phyloP scores from a whole-genome alignment of 129 eudicot species.

The Chrysanthemum lavandulifolium region DNA sequence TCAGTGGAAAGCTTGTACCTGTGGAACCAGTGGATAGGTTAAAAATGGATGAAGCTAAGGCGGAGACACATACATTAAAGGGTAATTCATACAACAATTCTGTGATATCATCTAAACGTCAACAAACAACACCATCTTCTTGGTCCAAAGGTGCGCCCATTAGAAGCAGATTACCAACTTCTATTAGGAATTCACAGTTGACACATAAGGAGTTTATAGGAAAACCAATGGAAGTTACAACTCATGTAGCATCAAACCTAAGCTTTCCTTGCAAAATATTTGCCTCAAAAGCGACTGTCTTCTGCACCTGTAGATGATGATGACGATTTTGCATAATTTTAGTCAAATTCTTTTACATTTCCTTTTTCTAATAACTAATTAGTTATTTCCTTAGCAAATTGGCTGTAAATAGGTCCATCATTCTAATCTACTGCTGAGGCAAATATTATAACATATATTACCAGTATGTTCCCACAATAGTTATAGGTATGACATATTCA shows the following conservation, averaged over 20 bases:
- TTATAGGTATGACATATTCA: too few relatives aligned
- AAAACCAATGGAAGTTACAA: conserved; percentile 45
- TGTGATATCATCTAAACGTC: conserved; percentile 30
- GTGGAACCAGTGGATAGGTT: conserved; percentile 59
- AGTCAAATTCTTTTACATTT: conserved; percentile 3
- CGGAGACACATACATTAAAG: conserved; percentile 24
- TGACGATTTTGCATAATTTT: conserved; percentile 48
- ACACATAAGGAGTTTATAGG: conserved; percentile 32
- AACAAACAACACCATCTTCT: conserved; percentile 31
- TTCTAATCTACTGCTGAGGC: background rate
- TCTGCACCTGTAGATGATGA: conserved; percentile 45
- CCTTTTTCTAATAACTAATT: background rate
- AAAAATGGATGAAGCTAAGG: conserved; percentile 28
- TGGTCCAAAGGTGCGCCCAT: conserved; percentile 34
- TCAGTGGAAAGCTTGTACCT: conserved; percentile 92
- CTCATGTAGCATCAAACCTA: conserved; percentile 35
- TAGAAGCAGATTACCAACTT: conserved; percentile 39
- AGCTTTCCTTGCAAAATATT: conserved; percentile 31
- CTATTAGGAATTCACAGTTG: conserved; percentile 39
- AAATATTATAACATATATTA: background rate
- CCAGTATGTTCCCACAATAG: too few relatives aligned
- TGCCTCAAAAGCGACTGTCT: conserved; percentile 59
- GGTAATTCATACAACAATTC: conserved; percentile 27
- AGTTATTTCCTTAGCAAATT: conserved; percentile 11
- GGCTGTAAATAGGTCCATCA: background rate